Evolutionary conservation across 2,329 filamentous ascomycete species (phyloP), one percentile per base, ranked within the genome.

Genomic region (Lasiodiplodia theobromae): DNA sequence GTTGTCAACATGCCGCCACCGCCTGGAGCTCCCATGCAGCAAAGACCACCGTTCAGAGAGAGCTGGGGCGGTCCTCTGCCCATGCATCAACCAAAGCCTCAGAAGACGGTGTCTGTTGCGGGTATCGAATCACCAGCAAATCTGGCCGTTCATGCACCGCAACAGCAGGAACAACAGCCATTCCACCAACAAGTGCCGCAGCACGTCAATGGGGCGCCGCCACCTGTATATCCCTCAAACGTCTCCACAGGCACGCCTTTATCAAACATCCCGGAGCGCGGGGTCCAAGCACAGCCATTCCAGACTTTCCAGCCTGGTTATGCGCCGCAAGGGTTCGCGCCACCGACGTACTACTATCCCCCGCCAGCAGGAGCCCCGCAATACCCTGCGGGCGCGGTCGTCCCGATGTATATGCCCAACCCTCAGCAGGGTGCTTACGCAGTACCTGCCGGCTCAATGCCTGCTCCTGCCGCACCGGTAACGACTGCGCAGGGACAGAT

Each of bases 101-200:
- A 98, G 79, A 98, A 98, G 84, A 87, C 94, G 6, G 93, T 98
- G 38, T 97, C 94, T 11, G 89, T 98, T 69, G 92, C 93, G 68
- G 94, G 93, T 74, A 97, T 98, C 73, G 96, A 98, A 79, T 92
- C 92, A 8, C 93, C 94, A 4, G 89, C 88, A 5, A 85, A 85
- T 72, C 82, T 89, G 80, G 83, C 84, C 34, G 84, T 86, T 74
- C 85, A 87, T 66, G 86, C 86, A 71, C 87, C 88, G 16, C 87
- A 88, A 74, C 85, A 88, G 72, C 87, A 90, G 76, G 85, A 91
- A 74, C 91, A 95, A 74, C 92, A 94, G 76, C 92, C 94, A 0
- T 97, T 98, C 84, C 94, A 97, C 73, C 94, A 97, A 74, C 94
- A 97, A 79, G 89, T 97, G n/a, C 95, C 94, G 2, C 81, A 90